These are phyloP conservation scores for Pythium brachiatum DNA, from an alignment of 352 stramenopile species.

Conservation along the genomic window DNA sequence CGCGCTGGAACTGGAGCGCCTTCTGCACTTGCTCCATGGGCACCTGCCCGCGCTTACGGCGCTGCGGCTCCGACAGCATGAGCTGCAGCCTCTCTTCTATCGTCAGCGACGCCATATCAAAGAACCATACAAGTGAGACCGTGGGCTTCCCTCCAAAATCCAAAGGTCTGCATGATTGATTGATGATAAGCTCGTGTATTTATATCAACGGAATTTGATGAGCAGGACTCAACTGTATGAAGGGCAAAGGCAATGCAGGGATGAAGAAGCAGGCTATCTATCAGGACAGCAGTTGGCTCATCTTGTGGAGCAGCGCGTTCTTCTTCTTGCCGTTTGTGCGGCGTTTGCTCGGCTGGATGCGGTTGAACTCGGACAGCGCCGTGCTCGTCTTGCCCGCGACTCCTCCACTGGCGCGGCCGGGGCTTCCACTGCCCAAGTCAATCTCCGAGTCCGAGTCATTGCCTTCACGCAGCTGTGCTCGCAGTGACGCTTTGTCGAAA, in stretches of 20 bases:
- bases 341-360: constrained; percentile 46
- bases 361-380: constrained; percentile 13
- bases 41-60: constrained; percentile 49
- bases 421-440: not conserved
- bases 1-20: constrained; percentile 41
- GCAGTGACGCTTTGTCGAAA: constrained; percentile 16
- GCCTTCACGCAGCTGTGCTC: constrained; percentile 23
- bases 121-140: not conserved
- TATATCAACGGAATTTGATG: constrained; percentile 3
- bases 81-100: constrained; percentile 45
- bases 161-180: not conserved
- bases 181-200: constrained; percentile 1
- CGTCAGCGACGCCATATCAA: not conserved
- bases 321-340: constrained; percentile 72
- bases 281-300: constrained; percentile 23
- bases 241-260: not conserved
- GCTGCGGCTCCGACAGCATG: constrained; percentile 40
- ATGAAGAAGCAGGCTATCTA: not conserved
- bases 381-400: constrained; percentile 15
- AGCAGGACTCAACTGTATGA: not conserved
- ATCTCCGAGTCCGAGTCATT: constrained; percentile 21
- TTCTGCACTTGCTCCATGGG: constrained; percentile 35
- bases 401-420: not conserved
- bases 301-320: constrained; percentile 25
- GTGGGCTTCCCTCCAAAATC: not conserved